Evolutionary conservation across 2,329 filamentous ascomycete genomes (phyloP).

Genomic region (Colletotrichum sp.): DNA sequence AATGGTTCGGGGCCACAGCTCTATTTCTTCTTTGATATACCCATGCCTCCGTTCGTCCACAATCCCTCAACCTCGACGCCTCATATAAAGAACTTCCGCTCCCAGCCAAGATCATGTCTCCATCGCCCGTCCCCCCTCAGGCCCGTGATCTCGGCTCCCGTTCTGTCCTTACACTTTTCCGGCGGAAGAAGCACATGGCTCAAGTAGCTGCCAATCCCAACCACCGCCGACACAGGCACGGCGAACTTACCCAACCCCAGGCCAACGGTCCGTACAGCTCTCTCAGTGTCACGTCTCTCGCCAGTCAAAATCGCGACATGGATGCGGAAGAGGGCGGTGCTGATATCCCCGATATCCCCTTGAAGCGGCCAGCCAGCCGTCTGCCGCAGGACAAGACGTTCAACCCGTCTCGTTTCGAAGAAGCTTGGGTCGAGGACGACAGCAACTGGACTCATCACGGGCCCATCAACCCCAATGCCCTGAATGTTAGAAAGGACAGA

Average conservation of each 20-base stretch:
- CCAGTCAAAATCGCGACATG: neutral
- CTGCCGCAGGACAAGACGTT: neutral
- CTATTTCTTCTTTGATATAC: conserved; percentile 3
- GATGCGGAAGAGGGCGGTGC: conserved; percentile 17
- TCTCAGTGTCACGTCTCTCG: neutral
- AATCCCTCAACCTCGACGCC: neutral
- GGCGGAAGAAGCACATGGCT: conserved; percentile 13
- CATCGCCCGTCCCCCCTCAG: neutral
- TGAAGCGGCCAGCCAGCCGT: conserved; percentile 9
- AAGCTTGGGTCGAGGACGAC: conserved; percentile 16
- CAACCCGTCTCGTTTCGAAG: conserved; percentile 3
- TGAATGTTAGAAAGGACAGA: neutral
- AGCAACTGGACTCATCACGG: conserved; percentile 7
- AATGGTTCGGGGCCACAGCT: neutral
- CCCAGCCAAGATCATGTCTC: neutral
- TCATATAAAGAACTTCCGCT: neutral
- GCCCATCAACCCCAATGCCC: conserved; percentile 5
- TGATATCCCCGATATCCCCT: conserved; percentile 27
- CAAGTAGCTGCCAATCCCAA: neutral
- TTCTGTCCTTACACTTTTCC: neutral
- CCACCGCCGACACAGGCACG: conserved; percentile 7
- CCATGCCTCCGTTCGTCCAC: neutral
- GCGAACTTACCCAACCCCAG: neutral
- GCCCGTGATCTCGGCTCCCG: neutral
- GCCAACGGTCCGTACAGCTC: neutral